phyloP scores from a whole-genome alignment of 2,329 filamentous ascomycete genomes.

The Waltergamsia citrina region DNA sequence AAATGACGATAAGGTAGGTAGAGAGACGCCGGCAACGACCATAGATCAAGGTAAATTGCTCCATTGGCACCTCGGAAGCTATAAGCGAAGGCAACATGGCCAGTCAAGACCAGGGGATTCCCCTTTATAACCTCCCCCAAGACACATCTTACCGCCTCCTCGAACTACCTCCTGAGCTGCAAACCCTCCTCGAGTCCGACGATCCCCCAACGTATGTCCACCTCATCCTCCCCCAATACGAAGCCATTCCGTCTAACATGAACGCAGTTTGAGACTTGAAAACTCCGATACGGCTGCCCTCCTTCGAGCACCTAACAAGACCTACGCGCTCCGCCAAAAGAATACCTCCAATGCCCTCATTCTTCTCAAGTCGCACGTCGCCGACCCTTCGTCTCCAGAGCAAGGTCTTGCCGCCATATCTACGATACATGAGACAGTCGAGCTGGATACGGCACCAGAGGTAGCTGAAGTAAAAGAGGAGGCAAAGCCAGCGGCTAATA shows the following conservation, averaged over 20 bases:
- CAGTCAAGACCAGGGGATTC: constrained; percentile 36
- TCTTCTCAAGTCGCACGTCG: constrained; percentile 30
- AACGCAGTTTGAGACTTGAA: constrained; percentile 35
- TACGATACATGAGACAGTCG: constrained; percentile 53
- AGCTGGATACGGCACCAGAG: constrained; percentile 38
- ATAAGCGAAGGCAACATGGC: constrained; percentile 22
- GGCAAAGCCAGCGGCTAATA: constrained; percentile 12
- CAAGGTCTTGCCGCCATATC: constrained; percentile 37
- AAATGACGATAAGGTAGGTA: too few species aligned
- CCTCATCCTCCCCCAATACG: constrained; percentile 2
- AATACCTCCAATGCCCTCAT: constrained; percentile 60
- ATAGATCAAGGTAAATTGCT: too few species aligned
- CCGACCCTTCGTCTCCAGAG: constrained; percentile 10
- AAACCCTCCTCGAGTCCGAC: constrained; percentile 43
- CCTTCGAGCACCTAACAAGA: constrained; percentile 39
- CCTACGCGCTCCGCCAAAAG: constrained; percentile 53
- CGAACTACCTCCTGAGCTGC: constrained; percentile 51
- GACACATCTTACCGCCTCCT: constrained; percentile 48
- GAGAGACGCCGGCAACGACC: too few species aligned
- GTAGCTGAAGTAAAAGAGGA: constrained; percentile 12
- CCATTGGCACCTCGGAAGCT: too few species aligned
- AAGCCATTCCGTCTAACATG: background rate
- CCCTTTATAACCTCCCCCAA: constrained; percentile 38
- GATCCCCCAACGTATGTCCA: constrained; percentile 40
- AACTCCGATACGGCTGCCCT: constrained; percentile 39